phyloP scores from a whole-genome alignment of 305 asterid genomes.

The Fraxinus latifolia region DNA sequence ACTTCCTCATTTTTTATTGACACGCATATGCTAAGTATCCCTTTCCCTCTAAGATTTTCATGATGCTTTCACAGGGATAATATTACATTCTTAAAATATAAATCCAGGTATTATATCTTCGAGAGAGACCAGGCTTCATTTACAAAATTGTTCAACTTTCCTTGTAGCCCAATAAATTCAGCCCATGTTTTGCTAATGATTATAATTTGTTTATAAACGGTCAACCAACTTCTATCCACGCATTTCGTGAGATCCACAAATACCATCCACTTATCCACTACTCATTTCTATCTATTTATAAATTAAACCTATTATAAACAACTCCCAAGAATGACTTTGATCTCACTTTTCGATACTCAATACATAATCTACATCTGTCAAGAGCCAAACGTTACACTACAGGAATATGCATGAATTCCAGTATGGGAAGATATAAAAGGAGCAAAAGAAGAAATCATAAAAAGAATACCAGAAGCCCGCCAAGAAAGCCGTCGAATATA shows the following conservation, averaged over 20 bases:
- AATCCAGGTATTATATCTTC: background rate
- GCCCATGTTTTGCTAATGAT: too few species aligned
- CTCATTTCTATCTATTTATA: background rate
- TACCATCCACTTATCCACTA: background rate
- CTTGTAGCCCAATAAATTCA: background rate
- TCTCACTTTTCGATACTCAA: background rate
- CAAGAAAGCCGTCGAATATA: constrained; percentile 69
- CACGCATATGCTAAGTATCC: background rate
- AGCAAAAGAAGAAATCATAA: background rate
- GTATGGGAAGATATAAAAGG: background rate
- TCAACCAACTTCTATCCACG: background rate
- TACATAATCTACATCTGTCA: background rate
- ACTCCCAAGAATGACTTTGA: background rate
- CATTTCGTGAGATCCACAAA: too few species aligned
- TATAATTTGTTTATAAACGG: background rate
- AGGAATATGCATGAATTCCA: background rate
- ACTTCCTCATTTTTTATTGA: too few species aligned
- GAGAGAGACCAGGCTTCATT: background rate
- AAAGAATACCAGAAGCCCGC: constrained; percentile 75
- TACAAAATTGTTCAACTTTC: background rate
- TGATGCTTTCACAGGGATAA: background rate
- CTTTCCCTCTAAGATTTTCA: background rate
- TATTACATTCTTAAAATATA: background rate
- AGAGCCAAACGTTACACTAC: background rate
- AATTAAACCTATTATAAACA: background rate